Evolutionary conservation across 331 rosid genomes (phyloP).

Genomic region (Telfairia occidentalis): DNA sequence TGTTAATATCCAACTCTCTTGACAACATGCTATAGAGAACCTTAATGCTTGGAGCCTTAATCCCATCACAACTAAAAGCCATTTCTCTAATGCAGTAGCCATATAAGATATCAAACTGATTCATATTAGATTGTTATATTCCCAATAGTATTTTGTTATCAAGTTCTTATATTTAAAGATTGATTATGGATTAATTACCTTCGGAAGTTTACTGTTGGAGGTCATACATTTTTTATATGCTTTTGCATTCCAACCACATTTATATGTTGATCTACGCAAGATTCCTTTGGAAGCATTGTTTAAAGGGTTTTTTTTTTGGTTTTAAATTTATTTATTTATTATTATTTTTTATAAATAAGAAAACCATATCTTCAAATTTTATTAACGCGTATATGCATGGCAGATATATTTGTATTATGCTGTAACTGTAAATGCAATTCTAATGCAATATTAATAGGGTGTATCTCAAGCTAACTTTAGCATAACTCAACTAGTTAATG

Average conservation of each 20-base stretch:
- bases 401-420: not conserved
- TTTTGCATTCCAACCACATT: not conserved
- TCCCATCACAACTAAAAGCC: too few species aligned
- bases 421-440: not conserved
- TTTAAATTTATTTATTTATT: not conserved
- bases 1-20: too few species aligned
- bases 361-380: not conserved
- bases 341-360: too few species aligned
- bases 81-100: not conserved
- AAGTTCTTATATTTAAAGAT: not conserved
- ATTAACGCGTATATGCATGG: not conserved
- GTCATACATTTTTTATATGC: not conserved
- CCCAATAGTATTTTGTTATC: not conserved
- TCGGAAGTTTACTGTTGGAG: not conserved
- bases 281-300: not conserved
- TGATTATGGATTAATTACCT: not conserved
- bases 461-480: too few species aligned
- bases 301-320: not conserved
- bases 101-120: not conserved
- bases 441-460: not conserved
- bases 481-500: too few species aligned
- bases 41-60: too few species aligned
- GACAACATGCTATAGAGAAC: too few species aligned
- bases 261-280: not conserved
- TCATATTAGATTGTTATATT: not conserved